phyloP scores from a whole-genome alignment of 805 yeast genomes.

The Hemisphaericaspora nanyangensis region DNA sequence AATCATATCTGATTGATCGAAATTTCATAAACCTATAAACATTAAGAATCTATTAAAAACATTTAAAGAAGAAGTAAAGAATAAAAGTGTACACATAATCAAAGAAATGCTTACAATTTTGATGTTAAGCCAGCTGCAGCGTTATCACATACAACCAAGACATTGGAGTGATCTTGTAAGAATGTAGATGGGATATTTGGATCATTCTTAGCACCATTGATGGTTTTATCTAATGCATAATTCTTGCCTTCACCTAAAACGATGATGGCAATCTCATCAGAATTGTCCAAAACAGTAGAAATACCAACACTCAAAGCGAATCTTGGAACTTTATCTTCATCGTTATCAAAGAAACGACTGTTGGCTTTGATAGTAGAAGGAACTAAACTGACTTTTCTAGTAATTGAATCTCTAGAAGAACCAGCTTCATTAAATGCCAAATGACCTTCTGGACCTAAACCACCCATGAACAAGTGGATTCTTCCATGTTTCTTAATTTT shows the following conservation, averaged over 20 bases:
- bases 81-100: too few relatives aligned
- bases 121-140: conserved; percentile 41
- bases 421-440: conserved; percentile 60
- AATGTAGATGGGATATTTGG: conserved; percentile 47
- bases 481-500: conserved; percentile 46
- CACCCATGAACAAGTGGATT: conserved; percentile 54
- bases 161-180: conserved; percentile 45
- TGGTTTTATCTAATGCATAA: conserved; percentile 45
- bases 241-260: conserved; percentile 48
- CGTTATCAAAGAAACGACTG: conserved; percentile 48
- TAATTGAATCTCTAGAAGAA: conserved; percentile 40
- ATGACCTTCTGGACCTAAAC: conserved; percentile 60
- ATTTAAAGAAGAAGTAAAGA: background rate
- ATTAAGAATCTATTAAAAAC: conserved; percentile 1
- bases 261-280: conserved; percentile 48
- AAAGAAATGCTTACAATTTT: conserved; percentile 29
- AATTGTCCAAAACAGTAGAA: conserved; percentile 52
- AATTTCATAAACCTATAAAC: too few relatives aligned
- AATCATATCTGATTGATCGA: too few relatives aligned
- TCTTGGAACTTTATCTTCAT: conserved; percentile 45
- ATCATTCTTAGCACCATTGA: conserved; percentile 34
- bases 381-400: conserved; percentile 46
- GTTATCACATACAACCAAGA: conserved; percentile 44
- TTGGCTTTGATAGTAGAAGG: conserved; percentile 51
- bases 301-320: conserved; percentile 54